Evolutionary conservation across 257 asterid species (phyloP), one percentile per base, ranked within the genome.

Genomic region (Nemophila menziesii): DNA sequence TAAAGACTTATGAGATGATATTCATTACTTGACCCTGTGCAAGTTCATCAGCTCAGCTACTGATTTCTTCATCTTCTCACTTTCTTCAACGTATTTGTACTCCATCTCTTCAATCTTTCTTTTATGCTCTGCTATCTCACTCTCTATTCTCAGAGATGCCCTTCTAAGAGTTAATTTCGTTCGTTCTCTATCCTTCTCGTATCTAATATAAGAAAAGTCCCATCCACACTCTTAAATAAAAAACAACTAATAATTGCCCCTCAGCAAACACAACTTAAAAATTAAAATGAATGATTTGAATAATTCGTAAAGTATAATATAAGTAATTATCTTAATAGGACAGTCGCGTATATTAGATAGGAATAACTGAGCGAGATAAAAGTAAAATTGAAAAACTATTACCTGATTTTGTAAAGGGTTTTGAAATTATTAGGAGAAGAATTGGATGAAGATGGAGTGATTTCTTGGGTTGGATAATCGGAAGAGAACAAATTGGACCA

Each of bases 111-210:
- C 62, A 57, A 83, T 65, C 75, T 72, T 77, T 58, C 79, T 71
- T 38, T 27, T 20, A 20, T 46, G 67, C 68, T 65, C 83, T 5
- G 67, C 70, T 23, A 77, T 62, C 55, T 60, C 70, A 47, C 97
- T 80, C 73, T 87, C 89, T 12, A 83, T 65, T 56, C 92, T 71
- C 49, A 80, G 55, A 57, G 80, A 77, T 50, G 37, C 62, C 63
- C 93, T 70, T 67, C 79, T 80, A 40, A 73, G 86, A 0, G 78
- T 76, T 18, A 77, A 65, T 22, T 62, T 77, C 69, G 69, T 83
- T 36, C 55, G 75, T 24, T 75, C 75, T 48, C 67, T 71, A 44
- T 71, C 75, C 61, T 67, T 80, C 68, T 73, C 92, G 27, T 71
- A 83, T 15, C 39, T 44, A 16, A 15, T 21, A 14, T 44, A 33